These are phyloP conservation scores for Diversispora epigaea DNA, from an alignment of 192 early-diverging fungal species.

Conservation along the genomic window DNA sequence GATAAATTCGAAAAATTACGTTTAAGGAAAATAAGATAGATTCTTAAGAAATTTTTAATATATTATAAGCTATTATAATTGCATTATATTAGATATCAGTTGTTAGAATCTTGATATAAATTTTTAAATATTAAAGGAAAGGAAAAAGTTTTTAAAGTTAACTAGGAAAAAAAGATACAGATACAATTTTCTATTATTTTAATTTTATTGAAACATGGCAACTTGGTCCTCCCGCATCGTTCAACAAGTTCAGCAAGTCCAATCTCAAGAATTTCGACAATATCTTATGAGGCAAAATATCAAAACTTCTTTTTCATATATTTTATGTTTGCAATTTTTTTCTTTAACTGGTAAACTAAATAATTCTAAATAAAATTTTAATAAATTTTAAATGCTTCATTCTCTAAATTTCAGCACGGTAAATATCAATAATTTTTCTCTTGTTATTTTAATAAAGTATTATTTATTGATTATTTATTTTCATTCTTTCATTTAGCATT, in stretches of 20 bases:
- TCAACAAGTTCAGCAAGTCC: neutral
- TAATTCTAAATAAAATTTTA: neutral
- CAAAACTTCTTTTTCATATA: neutral
- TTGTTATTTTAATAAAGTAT: neutral
- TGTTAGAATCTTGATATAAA: too few relatives aligned
- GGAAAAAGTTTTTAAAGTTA: too few relatives aligned
- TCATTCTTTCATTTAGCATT: conserved; percentile 13
- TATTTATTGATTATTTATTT: neutral
- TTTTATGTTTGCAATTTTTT: neutral
- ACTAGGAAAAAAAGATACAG: too few relatives aligned
- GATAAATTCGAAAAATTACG: too few relatives aligned
- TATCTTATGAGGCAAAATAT: conserved; percentile 21
- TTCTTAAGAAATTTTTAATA: too few relatives aligned
- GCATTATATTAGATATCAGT: too few relatives aligned
- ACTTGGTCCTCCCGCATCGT: neutral
- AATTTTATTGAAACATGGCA: too few relatives aligned
- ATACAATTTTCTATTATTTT: too few relatives aligned
- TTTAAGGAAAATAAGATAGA: too few relatives aligned
- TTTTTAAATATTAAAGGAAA: too few relatives aligned
- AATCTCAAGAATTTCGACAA: neutral
- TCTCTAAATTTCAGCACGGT: conserved; percentile 8
- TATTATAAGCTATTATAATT: too few relatives aligned
- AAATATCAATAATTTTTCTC: neutral
- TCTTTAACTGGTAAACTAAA: neutral
- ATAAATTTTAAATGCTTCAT: too few relatives aligned